A percentile compares a stretch with the other conserved stretches of the same genome.
phyloP scores from a whole-genome alignment of 2,329 filamentous ascomycete genomes.

The Xylariaceae sp. region DNA sequence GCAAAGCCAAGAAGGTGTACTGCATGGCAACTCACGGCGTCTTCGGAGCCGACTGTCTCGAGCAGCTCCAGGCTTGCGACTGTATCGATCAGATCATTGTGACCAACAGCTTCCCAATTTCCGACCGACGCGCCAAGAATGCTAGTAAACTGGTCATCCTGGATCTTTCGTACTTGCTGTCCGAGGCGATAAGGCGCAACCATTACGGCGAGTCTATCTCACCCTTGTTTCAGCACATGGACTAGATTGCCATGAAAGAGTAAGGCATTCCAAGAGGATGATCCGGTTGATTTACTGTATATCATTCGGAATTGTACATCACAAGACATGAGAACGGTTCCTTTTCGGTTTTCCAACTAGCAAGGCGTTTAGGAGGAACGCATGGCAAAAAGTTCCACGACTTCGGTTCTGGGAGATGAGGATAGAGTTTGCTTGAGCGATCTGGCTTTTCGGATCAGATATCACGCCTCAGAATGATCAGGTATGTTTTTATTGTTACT shows the following conservation, averaged over 20 bases:
- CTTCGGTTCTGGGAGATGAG: constrained; percentile 12
- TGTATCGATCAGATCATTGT: constrained; percentile 94
- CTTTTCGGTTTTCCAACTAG: constrained; percentile 19
- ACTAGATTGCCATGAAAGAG: constrained; percentile 38
- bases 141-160: constrained; percentile 84
- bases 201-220: constrained; percentile 89
- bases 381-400: constrained; percentile 14
- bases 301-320: constrained; percentile 17
- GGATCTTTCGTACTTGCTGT: constrained; percentile 81
- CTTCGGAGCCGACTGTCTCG: constrained; percentile 84
- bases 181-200: constrained; percentile 91
- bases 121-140: constrained; percentile 65
- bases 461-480: constrained; percentile 24
- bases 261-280: constrained; percentile 8
- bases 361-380: constrained; percentile 27
- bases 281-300: constrained; percentile 22
- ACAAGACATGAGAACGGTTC: constrained; percentile 26
- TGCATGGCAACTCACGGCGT: constrained; percentile 96
- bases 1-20: constrained; percentile 88
- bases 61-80: constrained; percentile 86
- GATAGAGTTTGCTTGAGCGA: constrained; percentile 15
- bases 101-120: constrained; percentile 95
- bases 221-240: constrained; percentile 66
- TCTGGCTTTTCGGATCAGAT: constrained; percentile 17
- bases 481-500: constrained; percentile 25